Evolutionary conservation across 768 basidiomycete species (phyloP).

Genomic region (Suillus alpinus): DNA sequence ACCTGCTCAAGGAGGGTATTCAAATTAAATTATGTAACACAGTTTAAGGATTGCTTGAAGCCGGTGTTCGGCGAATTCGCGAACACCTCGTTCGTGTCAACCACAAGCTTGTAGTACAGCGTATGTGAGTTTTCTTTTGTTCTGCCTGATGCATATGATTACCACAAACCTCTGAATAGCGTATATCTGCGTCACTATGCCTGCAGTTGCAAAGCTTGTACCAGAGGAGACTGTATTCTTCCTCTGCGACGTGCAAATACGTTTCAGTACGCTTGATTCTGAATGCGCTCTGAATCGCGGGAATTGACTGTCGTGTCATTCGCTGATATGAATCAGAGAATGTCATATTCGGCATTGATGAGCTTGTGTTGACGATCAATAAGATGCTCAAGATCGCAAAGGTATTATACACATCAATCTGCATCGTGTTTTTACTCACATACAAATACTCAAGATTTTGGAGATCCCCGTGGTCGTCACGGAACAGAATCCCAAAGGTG

Average conservation of each 20-base stretch:
- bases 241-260: constrained; percentile 80
- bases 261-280: constrained; percentile 54
- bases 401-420: constrained; percentile 33
- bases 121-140: neutral
- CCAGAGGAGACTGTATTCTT: constrained; percentile 57
- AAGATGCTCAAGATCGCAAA: constrained; percentile 79
- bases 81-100: neutral
- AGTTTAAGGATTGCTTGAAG: too few species aligned
- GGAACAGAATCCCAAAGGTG: constrained; percentile 81
- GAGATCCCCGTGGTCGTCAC: constrained; percentile 72
- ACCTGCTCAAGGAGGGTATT: neutral
- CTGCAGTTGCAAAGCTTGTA: constrained; percentile 31
- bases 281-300: neutral
- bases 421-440: neutral
- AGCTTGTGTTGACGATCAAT: constrained; percentile 55
- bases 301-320: constrained; percentile 13
- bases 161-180: neutral
- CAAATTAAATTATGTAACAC: neutral
- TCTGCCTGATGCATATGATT: neutral
- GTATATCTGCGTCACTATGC: constrained; percentile 16
- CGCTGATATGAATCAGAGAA: constrained; percentile 28
- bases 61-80: neutral
- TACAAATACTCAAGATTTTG: constrained; percentile 41
- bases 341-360: constrained; percentile 68
- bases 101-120: neutral